Evolutionary conservation across 306 rosid genomes (phyloP).

Genomic region (Citrullus amarus): DNA sequence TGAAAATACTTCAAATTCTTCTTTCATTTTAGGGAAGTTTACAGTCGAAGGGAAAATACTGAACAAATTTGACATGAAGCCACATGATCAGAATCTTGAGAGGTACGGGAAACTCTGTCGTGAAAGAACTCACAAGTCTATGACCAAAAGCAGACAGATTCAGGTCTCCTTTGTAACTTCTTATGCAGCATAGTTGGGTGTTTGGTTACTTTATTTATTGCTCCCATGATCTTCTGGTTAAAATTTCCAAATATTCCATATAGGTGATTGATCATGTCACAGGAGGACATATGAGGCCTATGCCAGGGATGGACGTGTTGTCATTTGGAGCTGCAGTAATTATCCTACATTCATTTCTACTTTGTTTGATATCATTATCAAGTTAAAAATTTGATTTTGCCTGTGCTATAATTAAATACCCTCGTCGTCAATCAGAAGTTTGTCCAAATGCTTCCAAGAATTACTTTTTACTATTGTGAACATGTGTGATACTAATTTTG

Average conservation of each 20-base stretch:
- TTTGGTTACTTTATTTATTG: neutral
- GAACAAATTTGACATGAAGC: conserved; percentile 80
- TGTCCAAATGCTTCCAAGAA: neutral
- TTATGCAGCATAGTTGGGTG: neutral
- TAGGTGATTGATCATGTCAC: conserved; percentile 64
- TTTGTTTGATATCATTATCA: neutral
- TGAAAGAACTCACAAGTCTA: conserved; percentile 60
- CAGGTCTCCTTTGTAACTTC: conserved; percentile 42
- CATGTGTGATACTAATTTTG: conserved; percentile 17
- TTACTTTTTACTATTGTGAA: neutral
- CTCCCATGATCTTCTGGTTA: neutral
- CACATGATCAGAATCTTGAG: conserved; percentile 58
- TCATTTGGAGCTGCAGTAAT: conserved; percentile 41
- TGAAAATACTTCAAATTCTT: neutral
- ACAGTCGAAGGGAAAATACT: conserved; percentile 64
- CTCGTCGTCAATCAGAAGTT: neutral
- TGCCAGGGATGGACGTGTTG: conserved; percentile 59
- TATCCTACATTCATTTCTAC: conserved; percentile 15
- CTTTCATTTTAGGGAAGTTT: conserved; percentile 39
- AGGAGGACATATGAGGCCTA: conserved; percentile 84
- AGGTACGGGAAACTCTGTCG: conserved; percentile 76
- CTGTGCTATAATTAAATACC: neutral
- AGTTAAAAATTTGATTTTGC: neutral
- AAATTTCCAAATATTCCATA: conserved; percentile 14
- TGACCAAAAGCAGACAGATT: conserved; percentile 69